These are phyloP conservation scores for Boletus rufocinnamomeus DNA, from an alignment of 768 basidiomycete species.

Conservation along the genomic window DNA sequence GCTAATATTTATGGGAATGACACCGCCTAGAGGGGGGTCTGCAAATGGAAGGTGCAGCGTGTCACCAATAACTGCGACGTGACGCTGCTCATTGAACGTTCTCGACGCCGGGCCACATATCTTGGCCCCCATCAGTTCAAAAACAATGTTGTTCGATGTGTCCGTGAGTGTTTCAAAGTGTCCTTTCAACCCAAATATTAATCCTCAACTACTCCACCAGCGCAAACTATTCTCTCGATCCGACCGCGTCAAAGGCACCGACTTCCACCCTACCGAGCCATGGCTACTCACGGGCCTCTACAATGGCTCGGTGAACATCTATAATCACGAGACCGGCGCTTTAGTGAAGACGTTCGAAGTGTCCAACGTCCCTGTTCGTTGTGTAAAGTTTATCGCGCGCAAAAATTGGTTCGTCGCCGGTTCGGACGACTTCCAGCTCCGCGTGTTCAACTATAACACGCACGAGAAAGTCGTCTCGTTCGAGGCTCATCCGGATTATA, in stretches of 20 bases:
- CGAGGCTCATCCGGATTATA: conserved; percentile 99
- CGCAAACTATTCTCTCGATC: conserved; percentile 90
- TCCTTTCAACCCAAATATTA: not conserved
- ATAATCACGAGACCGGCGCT: conserved; percentile 92
- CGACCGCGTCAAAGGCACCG: conserved; percentile 95
- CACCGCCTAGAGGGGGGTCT: conserved; percentile 15
- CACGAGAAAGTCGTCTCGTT: conserved; percentile 94
- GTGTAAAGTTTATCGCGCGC: conserved; percentile 91
- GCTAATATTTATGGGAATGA: not conserved
- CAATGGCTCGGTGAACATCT: conserved; percentile 96
- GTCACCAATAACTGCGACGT: too few relatives aligned
- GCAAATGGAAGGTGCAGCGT: not conserved
- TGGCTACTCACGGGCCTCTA: conserved; percentile 91
- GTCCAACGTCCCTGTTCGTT: conserved; percentile 95
- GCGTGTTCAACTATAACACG: conserved; percentile 98
- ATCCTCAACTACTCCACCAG: conserved; percentile 41
- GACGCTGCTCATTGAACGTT: conserved; percentile 2
- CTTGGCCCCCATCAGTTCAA: conserved; percentile 13
- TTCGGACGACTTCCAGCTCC: conserved; percentile 87
- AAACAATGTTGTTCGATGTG: conserved; percentile 53
- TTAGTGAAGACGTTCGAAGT: conserved; percentile 96
- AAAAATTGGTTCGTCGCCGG: conserved; percentile 98
- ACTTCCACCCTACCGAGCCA: conserved; percentile 96
- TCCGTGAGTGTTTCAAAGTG: conserved; percentile 39
- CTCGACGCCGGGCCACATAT: conserved; percentile 6